A percentile compares a stretch with the other conserved stretches of the same genome.
Conservation (phyloP, 2,329 filamentous ascomycete genomes). For the Hymenotorrendiella dingleyae region DNA sequence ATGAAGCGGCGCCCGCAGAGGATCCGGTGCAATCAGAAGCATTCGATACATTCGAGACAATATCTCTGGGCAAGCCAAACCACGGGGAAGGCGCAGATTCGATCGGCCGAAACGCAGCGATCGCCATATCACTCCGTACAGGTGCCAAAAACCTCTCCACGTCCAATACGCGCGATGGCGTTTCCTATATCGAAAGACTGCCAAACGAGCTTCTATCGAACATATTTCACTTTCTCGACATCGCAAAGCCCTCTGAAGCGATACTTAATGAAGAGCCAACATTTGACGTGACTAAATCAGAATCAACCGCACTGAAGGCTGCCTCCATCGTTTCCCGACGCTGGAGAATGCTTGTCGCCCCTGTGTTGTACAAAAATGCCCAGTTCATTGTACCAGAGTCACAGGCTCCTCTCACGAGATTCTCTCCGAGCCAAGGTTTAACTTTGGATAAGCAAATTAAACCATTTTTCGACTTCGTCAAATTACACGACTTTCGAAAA, state of each 20-base stretch:
- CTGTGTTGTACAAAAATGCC: conserved; percentile 51
- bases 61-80: too few relatives aligned
- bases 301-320: conserved; percentile 45
- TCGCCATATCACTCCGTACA: too few relatives aligned
- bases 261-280: conserved; percentile 44
- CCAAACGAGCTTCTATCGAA: conserved; percentile 56
- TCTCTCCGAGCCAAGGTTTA: conserved; percentile 5
- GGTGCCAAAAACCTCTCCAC: too few relatives aligned
- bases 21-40: too few relatives aligned
- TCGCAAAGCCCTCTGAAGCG: conserved; percentile 36
- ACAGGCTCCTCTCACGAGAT: too few relatives aligned
- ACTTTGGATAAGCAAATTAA: conserved; percentile 17
- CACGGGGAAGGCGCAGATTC: too few relatives aligned
- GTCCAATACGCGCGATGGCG: neutral
- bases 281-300: conserved; percentile 35
- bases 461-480: conserved; percentile 34
- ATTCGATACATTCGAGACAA: too few relatives aligned
- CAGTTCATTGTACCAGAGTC: conserved; percentile 34
- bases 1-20: too few relatives aligned
- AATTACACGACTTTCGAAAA: conserved; percentile 26
- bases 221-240: conserved; percentile 50
- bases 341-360: conserved; percentile 47
- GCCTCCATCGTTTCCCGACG: conserved; percentile 46
- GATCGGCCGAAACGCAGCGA: too few relatives aligned
- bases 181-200: conserved; percentile 32